Base-by-base conservation (phyloP, 768 basidiomycete genomes). In the Trametes gibbosa region DNA sequence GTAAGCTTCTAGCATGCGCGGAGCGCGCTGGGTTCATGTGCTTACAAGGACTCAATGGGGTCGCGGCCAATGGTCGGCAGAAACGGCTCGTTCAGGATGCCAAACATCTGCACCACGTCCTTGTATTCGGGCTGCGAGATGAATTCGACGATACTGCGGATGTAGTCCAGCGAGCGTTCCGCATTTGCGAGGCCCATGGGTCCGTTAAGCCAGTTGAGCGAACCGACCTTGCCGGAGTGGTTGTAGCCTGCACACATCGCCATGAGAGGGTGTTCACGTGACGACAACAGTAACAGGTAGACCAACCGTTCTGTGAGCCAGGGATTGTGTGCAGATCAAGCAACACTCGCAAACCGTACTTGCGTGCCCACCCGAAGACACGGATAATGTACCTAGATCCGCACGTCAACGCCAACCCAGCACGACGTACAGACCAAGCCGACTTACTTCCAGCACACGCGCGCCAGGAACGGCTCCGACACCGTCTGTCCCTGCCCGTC, bases 131-230 rank as follows among this genome's bases (percentile, higher is more conserved):
- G 84, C 68, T 64, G 50, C 1, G 83, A 82, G 70, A 95, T 86
- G 76, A 95, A 96, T 73, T 90, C 87, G 42, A 82, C 80, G 63
- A 90, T 72, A 24, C 85, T 78, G 24, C 92, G 82, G 62, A 95
- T 85, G 66, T 89, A 86, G 69, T 89, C 81, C 37, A 94, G 75
- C 12, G 87, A 81, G 25, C 92, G 80, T 70, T 94, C 81, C 7
- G 89, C 93, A 68, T 95, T 95, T 40, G 91, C 90, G 47, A 92
- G 65, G 19, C 92, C 92, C 92, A 94, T 94, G 57, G 85, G 84
- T 14, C 87, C 87, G 55, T 76, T 71, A 56, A 89, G 62, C 61
- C 85, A 82, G 66, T 90, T 89, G 68, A 89, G 70, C 21, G 73
- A 69, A 16, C 88, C 89, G 13, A 68, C 48, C 68, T 74, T 84